Percentiles rank a stretch among this genome's conserved stretches.
These are phyloP conservation scores for Geotrichum klebahnii DNA, from an alignment of 1,139 yeast species.

Conservation along the genomic window DNA sequence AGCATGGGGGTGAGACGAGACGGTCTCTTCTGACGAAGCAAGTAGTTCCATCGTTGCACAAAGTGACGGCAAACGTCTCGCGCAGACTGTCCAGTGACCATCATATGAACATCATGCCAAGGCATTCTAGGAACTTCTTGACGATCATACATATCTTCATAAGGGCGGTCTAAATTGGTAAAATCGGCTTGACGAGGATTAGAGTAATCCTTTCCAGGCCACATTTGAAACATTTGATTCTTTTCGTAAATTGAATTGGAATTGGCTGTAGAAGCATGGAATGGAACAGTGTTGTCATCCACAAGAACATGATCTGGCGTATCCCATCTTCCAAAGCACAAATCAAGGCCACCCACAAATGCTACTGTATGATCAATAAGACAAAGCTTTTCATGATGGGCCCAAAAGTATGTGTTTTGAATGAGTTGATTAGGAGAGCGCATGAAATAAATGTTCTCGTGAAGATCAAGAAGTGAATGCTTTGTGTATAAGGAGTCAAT, in stretches of 20 bases:
- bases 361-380: slow-evolving; percentile 84
- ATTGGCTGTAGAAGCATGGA: slow-evolving; percentile 26
- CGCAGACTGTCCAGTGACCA: slow-evolving; percentile 92
- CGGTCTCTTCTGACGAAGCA: slow-evolving; percentile 88
- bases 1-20: slow-evolving; percentile 88
- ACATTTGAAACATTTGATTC: slow-evolving; percentile 48
- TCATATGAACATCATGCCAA: slow-evolving; percentile 99
- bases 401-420: slow-evolving; percentile 96
- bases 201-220: slow-evolving; percentile 97
- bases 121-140: slow-evolving; percentile 88
- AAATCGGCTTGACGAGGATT: slow-evolving; percentile 93
- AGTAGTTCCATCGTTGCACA: slow-evolving; percentile 95
- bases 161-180: slow-evolving; percentile 73
- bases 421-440: slow-evolving; percentile 93
- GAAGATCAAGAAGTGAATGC: slow-evolving; percentile 80
- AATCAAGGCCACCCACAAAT: slow-evolving; percentile 91
- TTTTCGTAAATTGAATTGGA: slow-evolving; percentile 18
- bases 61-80: slow-evolving; percentile 90
- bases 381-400: slow-evolving; percentile 93
- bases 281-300: slow-evolving; percentile 58
- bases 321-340: slow-evolving; percentile 93
- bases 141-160: slow-evolving; percentile 89
- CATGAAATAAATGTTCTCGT: slow-evolving; percentile 81
- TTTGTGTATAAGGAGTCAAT: slow-evolving; percentile 93
- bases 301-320: slow-evolving; percentile 90